A percentile compares a stretch with the other conserved stretches of the same genome.
Conservation (phyloP, 768 basidiomycete genomes). For the Macrolepiota albuminosa region DNA sequence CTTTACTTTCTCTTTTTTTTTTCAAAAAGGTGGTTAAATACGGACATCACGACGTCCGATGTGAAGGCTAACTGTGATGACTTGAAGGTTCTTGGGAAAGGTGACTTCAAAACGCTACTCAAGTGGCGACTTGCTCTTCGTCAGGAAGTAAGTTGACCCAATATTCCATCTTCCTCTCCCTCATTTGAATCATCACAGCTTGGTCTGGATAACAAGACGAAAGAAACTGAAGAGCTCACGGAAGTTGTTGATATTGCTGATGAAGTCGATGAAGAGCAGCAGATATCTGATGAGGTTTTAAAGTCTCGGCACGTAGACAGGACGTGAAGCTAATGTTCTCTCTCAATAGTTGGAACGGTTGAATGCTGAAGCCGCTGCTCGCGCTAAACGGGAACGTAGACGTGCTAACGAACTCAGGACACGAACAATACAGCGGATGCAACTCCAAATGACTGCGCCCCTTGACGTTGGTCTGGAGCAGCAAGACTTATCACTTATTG, state of each 20-base stretch:
- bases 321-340: slow-evolving; percentile 5
- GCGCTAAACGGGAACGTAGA: slow-evolving; percentile 75
- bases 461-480: slow-evolving; percentile 91
- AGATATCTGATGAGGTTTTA: slow-evolving; percentile 86
- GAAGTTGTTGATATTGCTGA: slow-evolving; percentile 66
- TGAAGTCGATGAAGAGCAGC: slow-evolving; percentile 80
- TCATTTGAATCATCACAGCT: slow-evolving; percentile 37
- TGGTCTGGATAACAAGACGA: slow-evolving; percentile 79
- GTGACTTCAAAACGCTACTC: slow-evolving; percentile 90
- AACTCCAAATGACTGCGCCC: slow-evolving; percentile 97
- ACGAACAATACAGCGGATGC: slow-evolving; percentile 89
- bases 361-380: slow-evolving; percentile 69
- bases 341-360: slow-evolving; percentile 69
- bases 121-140: slow-evolving; percentile 89
- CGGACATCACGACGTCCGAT: slow-evolving; percentile 72
- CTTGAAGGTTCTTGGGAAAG: slow-evolving; percentile 95
- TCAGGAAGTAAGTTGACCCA: slow-evolving; percentile 63
- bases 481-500: slow-evolving; percentile 68
- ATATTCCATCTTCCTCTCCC: background rate
- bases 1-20: background rate
- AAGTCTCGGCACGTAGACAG: background rate
- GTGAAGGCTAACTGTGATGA: slow-evolving; percentile 83
- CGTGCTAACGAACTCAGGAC: slow-evolving; percentile 85
- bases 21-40: slow-evolving; percentile 59
- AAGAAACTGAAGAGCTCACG: slow-evolving; percentile 66